Evolutionary conservation across 2,329 filamentous ascomycete species (phyloP), one percentile per base, ranked within the genome.

Genomic region (Fusarium praegraminearum): DNA sequence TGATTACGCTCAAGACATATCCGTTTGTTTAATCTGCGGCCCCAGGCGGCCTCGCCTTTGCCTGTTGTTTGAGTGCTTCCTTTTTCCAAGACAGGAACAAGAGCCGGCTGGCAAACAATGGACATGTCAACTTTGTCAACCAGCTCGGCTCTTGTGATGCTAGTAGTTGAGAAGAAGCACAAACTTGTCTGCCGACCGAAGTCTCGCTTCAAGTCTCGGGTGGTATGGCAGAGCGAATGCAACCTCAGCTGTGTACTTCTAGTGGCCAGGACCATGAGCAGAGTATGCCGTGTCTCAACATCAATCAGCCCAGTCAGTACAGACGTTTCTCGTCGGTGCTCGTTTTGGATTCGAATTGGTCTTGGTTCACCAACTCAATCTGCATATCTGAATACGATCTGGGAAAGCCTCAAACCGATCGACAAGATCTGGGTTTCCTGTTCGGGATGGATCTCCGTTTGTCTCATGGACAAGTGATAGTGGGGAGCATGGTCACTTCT

Each of bases 41-140:
- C 40, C 33, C 22, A 50, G 41, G n/a, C 40, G 41, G 16, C 38
- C 59, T 71, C 52, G 49, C 49, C 41, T 55, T 50, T 55, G 55
- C 26, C 44, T 47, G 12, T 38, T 52, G 41, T 30, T 38, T 53
- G 45, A 44, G 26, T 38, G 24, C 33, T 65, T 60, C 47, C 51
- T 64, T 40, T 43, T 65, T 41, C 59, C 52, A 53, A 40, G 54
- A 49, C 36, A 62, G 67, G 47, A 60, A 57, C 41, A 46, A 47
- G 18, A 50, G 28, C 56, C 51, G 58, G 67, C 67, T 69, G 60
- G 51, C 64, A 69, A 66, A 66, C 67, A 57, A 54, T 52, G 36
- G 43, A 35, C 32, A 56, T 45, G 18, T 33, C 35, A 41, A 28
- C 16, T 26, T 47, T 41, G 43, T 47, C 7, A 46, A 57, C 33